phyloP scores from a whole-genome alignment of 305 asterid species.

The Rubia occidens region DNA sequence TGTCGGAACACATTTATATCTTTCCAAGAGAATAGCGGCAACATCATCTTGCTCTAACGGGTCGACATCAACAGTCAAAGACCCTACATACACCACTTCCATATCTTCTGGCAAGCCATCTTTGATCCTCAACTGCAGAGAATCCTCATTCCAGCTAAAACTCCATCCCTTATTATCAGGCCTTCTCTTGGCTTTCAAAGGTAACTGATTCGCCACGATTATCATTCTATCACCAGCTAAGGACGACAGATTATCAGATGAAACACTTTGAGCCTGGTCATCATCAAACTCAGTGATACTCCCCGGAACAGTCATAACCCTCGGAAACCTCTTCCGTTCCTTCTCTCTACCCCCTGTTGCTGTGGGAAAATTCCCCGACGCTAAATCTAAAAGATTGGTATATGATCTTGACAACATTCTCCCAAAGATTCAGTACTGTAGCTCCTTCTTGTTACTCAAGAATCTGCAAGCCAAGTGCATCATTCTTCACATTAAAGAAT shows the following conservation, averaged over 20 bases:
- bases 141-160: slow-evolving; percentile 89
- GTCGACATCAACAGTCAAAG: slow-evolving; percentile 75
- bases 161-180: slow-evolving; percentile 93
- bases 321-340: slow-evolving; percentile 56
- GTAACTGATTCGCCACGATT: slow-evolving; percentile 76
- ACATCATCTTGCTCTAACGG: slow-evolving; percentile 96
- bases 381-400: slow-evolving; percentile 16
- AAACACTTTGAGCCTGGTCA: slow-evolving; percentile 66
- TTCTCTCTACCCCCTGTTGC: slow-evolving; percentile 87
- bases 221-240: slow-evolving; percentile 76
- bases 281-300: slow-evolving; percentile 83
- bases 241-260: slow-evolving; percentile 81
- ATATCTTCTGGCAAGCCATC: slow-evolving; percentile 94
- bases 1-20: slow-evolving; percentile 71
- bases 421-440: slow-evolving; percentile 23
- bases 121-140: slow-evolving; percentile 60
- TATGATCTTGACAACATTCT: slow-evolving; percentile 50
- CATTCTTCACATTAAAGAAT: slow-evolving; percentile 15
- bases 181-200: slow-evolving; percentile 75
- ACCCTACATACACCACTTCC: slow-evolving; percentile 84
- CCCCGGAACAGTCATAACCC: slow-evolving; percentile 96
- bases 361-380: slow-evolving; percentile 84
- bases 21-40: slow-evolving; percentile 67
- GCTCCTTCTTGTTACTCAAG: slow-evolving; percentile 21
- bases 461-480: slow-evolving; percentile 32